A percentile compares a stretch with the other conserved stretches of the same genome.
These are phyloP conservation scores for Metschnikowia vanudenii DNA, from an alignment of 805 yeast species.

Conservation along the genomic window DNA sequence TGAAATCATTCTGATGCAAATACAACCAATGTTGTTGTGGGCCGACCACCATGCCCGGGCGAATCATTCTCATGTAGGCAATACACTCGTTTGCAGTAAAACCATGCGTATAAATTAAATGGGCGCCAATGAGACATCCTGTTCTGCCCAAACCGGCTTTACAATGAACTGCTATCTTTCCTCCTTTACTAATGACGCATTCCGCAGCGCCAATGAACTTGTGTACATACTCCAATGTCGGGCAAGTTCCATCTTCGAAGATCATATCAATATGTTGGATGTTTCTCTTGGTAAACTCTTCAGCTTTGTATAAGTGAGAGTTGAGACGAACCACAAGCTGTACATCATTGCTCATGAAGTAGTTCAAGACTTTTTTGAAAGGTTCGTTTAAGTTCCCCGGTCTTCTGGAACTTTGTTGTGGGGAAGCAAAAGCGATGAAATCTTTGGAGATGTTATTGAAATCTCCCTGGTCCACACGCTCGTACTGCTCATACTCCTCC, in stretches of 20 bases:
- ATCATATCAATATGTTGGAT: conserved; percentile 93
- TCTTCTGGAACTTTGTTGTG: conserved; percentile 58
- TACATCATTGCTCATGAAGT: conserved; percentile 70
- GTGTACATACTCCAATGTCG: conserved; percentile 88
- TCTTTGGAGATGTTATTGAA: conserved; percentile 89
- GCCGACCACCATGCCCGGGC: conserved; percentile 99
- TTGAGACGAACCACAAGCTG: conserved; percentile 89
- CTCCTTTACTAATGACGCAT: conserved; percentile 78
- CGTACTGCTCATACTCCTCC: conserved; percentile 92
- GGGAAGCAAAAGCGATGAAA: conserved; percentile 97
- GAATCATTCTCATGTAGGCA: conserved; percentile 90
- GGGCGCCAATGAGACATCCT: conserved; percentile 97
- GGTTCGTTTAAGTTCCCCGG: conserved; percentile 65
- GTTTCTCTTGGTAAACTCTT: conserved; percentile 76
- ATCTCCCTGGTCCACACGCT: conserved; percentile 96
- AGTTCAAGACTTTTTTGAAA: conserved; percentile 76
- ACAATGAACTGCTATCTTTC: conserved; percentile 98
- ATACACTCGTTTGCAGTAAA: conserved; percentile 97
- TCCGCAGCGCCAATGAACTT: conserved; percentile 95
- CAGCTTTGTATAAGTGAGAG: conserved; percentile 84
- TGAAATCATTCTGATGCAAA: conserved; percentile 90
- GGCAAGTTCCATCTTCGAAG: conserved; percentile 98
- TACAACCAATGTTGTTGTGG: conserved; percentile 99
- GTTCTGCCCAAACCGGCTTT: conserved; percentile 98
- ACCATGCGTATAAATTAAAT: conserved; percentile 91